Evolutionary conservation across 352 stramenopile genomes (phyloP).

Genomic region (Blastocystis sp.): DNA sequence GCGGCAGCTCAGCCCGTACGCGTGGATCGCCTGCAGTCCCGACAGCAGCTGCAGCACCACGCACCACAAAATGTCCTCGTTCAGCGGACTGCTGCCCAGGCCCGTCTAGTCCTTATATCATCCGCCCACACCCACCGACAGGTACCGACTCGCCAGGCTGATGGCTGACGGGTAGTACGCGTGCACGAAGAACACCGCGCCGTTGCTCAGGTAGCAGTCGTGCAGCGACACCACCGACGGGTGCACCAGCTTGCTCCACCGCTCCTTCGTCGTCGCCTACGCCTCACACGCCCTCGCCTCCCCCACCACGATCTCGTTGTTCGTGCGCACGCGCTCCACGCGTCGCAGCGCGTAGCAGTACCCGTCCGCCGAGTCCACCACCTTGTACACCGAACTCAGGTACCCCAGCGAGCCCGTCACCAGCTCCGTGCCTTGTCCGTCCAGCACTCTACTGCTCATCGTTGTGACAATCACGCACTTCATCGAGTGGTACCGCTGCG

Average conservation of each 20-base stretch:
- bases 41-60: slow-evolving; percentile 78
- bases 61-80: slow-evolving; percentile 79
- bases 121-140: not conserved
- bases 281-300: not conserved
- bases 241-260: slow-evolving; percentile 75
- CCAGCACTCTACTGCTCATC: not conserved
- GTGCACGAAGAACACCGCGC: slow-evolving; percentile 82
- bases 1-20: slow-evolving; percentile 76
- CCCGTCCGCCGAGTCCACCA: slow-evolving; percentile 77
- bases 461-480: not conserved
- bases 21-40: slow-evolving; percentile 74
- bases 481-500: slow-evolving; percentile 48
- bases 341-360: slow-evolving; percentile 79
- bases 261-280: not conserved
- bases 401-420: slow-evolving; percentile 64
- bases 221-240: slow-evolving; percentile 77
- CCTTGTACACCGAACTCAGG: slow-evolving; percentile 73
- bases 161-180: slow-evolving; percentile 78
- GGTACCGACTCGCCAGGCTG: slow-evolving; percentile 73
- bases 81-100: slow-evolving; percentile 61
- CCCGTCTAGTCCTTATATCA: not conserved
- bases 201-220: slow-evolving; percentile 79
- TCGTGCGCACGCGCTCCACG: slow-evolving; percentile 81
- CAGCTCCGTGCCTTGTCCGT: not conserved
- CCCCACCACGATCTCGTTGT: slow-evolving; percentile 70